Conservation (phyloP, 2,329 filamentous ascomycete genomes). For the Penicillium corylophilum region DNA sequence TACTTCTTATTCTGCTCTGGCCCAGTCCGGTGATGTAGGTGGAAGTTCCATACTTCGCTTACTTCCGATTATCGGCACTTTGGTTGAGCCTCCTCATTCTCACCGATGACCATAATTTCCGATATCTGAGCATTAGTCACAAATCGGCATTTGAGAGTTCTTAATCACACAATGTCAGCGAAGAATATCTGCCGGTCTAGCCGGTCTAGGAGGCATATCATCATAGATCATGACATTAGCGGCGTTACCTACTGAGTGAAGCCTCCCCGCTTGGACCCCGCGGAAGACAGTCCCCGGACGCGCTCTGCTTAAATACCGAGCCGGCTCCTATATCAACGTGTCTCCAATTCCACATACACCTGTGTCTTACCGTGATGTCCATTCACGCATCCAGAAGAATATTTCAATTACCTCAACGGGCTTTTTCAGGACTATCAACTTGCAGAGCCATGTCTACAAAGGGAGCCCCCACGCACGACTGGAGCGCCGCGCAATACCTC, state of each 20-base stretch:
- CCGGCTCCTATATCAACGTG: not conserved
- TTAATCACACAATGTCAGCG: not conserved
- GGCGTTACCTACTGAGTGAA: not conserved
- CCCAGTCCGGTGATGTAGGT: not conserved
- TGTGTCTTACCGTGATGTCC: constrained; percentile 3
- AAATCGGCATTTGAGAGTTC: not conserved
- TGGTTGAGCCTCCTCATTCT: not conserved
- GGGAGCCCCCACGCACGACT: constrained; percentile 37
- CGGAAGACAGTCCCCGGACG: not conserved
- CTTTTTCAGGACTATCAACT: constrained; percentile 2
- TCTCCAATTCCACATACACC: not conserved
- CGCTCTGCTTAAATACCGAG: not conserved
- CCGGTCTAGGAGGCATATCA: not conserved
- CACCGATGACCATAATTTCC: not conserved
- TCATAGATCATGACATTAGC: not conserved
- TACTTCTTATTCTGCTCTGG: too few relatives aligned
- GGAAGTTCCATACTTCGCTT: not conserved
- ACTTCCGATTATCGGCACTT: constrained; percentile 12
- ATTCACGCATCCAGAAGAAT: constrained; percentile 5
- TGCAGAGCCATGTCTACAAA: constrained; percentile 7
- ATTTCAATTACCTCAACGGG: constrained; percentile 5
- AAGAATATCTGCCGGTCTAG: not conserved
- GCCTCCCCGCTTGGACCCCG: not conserved
- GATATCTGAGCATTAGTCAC: not conserved
- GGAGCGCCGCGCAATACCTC: constrained; percentile 59